These are phyloP conservation scores for Cadophora sp. DNA, from an alignment of 2,329 filamentous ascomycete species.

Conservation along the genomic window DNA sequence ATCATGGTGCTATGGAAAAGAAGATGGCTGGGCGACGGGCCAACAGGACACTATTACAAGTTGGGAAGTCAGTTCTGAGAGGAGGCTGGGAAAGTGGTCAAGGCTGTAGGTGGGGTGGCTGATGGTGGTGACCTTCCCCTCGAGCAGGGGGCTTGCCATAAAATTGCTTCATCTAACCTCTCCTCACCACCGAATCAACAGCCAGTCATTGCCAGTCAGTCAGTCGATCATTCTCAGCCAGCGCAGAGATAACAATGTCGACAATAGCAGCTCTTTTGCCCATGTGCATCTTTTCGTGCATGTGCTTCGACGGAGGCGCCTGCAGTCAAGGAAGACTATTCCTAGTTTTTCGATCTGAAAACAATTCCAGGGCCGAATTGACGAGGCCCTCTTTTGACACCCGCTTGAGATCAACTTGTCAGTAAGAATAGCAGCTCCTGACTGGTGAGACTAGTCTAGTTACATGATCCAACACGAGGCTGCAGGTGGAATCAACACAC, in stretches of 20 bases:
- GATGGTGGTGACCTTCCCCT: slow-evolving; percentile 9
- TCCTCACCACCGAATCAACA: not conserved
- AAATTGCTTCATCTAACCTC: slow-evolving; percentile 25
- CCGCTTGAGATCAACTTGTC: not conserved
- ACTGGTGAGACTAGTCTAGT: not conserved
- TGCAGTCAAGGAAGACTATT: not conserved
- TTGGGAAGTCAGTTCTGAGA: not conserved
- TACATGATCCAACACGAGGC: not conserved
- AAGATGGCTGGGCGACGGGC: slow-evolving; percentile 7
- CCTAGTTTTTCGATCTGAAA: not conserved
- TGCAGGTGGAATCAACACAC: not conserved
- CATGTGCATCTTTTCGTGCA: not conserved
- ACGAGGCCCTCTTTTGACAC: not conserved
- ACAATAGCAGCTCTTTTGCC: not conserved
- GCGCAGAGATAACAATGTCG: not conserved
- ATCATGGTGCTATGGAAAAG: not conserved
- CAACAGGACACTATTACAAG: not conserved
- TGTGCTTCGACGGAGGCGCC: not conserved
- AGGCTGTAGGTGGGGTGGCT: not conserved
- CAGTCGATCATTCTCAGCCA: slow-evolving; percentile 3
- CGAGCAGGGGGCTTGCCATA: not conserved
- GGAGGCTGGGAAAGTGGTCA: slow-evolving; percentile 5
- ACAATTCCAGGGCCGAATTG: not conserved
- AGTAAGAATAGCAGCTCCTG: not conserved
- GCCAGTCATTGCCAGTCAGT: not conserved